Evolutionary conservation across 306 rosid species (phyloP).

Genomic region (Quercus glauca): DNA sequence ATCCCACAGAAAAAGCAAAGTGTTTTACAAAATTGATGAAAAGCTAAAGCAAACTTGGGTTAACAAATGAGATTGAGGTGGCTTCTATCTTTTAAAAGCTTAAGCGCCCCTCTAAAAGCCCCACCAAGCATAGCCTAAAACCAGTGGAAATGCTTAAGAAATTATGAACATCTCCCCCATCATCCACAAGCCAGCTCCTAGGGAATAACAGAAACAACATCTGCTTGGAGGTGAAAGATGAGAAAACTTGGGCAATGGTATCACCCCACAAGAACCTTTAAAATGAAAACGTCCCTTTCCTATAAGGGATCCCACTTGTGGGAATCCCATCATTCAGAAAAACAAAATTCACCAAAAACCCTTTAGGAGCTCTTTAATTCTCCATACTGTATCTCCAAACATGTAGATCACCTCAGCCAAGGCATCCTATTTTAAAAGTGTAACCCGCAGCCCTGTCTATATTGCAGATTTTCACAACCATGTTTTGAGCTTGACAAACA

Average conservation of each 20-base stretch:
- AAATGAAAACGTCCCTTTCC: background rate
- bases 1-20: too few relatives aligned
- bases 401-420: background rate
- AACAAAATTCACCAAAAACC: background rate
- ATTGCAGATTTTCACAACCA: background rate
- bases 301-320: background rate
- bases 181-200: background rate
- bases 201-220: background rate
- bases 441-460: background rate
- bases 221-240: background rate
- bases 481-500: background rate
- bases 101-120: too few relatives aligned
- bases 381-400: background rate
- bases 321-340: background rate
- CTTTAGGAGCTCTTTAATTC: background rate
- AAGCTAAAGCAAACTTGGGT: too few relatives aligned
- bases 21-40: too few relatives aligned
- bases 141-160: background rate
- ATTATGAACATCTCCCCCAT: background rate
- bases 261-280: background rate
- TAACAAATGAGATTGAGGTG: too few relatives aligned
- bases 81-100: too few relatives aligned
- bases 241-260: background rate
- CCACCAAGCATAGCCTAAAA: too few relatives aligned
- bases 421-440: background rate